Conservation (phyloP, 164 flowering plant genomes). For the Kingdonia uniflora region DNA sequence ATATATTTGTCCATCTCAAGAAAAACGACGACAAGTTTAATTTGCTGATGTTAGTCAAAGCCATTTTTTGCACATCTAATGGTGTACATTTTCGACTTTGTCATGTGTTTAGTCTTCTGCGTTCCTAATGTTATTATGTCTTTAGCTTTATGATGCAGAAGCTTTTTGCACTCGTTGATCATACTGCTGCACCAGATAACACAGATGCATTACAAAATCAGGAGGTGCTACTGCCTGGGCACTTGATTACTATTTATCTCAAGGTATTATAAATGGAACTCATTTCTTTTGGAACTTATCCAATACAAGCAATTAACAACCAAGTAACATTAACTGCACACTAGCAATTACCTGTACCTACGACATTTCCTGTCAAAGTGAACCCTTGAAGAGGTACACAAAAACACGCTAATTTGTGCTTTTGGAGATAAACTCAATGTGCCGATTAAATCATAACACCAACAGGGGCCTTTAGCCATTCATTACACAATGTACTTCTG, state of each 20-base stretch:
- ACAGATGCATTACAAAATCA: conserved; percentile 83
- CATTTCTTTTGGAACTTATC: neutral
- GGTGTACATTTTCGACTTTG: neutral
- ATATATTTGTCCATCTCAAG: conserved; percentile 71
- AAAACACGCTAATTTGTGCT: no score
- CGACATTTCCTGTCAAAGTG: no score
- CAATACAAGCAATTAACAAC: no score
- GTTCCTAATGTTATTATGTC: neutral
- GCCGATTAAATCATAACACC: no score
- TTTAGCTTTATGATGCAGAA: conserved; percentile 85
- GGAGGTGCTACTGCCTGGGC: conserved; percentile 86
- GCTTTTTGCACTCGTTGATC: conserved; percentile 76
- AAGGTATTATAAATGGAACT: conserved; percentile 38
- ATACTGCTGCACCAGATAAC: conserved; percentile 77
- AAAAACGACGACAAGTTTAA: conserved; percentile 68
- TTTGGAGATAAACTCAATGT: no score
- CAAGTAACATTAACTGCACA: no score
- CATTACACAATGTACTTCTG: no score
- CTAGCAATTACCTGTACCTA: no score
- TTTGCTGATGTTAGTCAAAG: conserved; percentile 68
- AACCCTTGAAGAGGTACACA: no score
- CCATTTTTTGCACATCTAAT: neutral
- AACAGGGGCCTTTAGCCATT: no score
- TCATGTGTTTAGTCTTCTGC: neutral
- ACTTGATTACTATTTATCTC: conserved; percentile 64